Evolutionary conservation across 768 basidiomycete species (phyloP).

Genomic region (Boletus edulis): DNA sequence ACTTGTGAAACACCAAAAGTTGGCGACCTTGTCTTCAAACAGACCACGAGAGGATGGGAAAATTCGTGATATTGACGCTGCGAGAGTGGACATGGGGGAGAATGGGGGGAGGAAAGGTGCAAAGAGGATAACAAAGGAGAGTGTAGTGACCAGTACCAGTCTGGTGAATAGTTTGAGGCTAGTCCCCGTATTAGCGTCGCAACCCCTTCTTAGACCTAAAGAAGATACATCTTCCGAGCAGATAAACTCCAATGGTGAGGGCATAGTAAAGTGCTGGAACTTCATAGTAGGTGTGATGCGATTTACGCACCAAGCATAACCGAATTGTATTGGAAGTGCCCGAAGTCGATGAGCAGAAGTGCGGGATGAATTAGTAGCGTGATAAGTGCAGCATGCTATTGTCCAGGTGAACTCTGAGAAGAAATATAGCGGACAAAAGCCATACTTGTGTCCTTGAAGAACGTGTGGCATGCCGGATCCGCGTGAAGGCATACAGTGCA

Average conservation of each 20-base stretch:
- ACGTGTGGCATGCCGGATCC: conserved; percentile 62
- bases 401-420: not conserved
- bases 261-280: conserved; percentile 91
- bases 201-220: conserved; percentile 73
- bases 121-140: conserved; percentile 70
- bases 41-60: conserved; percentile 91
- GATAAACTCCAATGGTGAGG: conserved; percentile 86
- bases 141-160: conserved; percentile 58
- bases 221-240: conserved; percentile 86
- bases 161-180: conserved; percentile 59
- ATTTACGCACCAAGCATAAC: conserved; percentile 76
- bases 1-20: conserved; percentile 95
- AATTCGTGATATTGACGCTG: conserved; percentile 73
- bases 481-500: conserved; percentile 64
- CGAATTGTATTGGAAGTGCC: conserved; percentile 95
- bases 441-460: conserved; percentile 79
- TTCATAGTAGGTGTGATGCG: not conserved
- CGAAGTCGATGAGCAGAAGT: conserved; percentile 81
- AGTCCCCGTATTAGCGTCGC: conserved; percentile 1
- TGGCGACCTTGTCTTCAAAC: conserved; percentile 96
- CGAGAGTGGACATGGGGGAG: conserved; percentile 44
- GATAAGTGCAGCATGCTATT: conserved; percentile 53
- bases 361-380: conserved; percentile 81
- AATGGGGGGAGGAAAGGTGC: conserved; percentile 77
- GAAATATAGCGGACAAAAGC: not conserved